Evolutionary conservation across 208 protist species (phyloP).

Genomic region (Crithidia mellificae): DNA sequence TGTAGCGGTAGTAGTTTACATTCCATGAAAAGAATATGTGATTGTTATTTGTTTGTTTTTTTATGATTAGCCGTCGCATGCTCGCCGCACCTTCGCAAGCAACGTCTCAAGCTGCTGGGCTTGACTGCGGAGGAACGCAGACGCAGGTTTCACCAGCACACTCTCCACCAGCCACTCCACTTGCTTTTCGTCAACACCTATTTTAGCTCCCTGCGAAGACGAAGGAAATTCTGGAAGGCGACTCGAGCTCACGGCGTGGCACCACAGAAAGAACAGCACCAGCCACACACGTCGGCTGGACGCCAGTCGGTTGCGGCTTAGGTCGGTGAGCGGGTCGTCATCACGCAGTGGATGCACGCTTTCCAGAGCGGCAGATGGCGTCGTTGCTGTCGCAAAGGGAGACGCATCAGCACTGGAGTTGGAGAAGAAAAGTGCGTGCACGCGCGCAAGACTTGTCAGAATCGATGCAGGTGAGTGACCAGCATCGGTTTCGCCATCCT

Average conservation of each 20-base stretch:
- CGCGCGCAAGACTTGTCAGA: not conserved
- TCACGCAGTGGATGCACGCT: conserved; percentile 13
- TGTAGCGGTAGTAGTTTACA: not conserved
- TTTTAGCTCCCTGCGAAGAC: not conserved
- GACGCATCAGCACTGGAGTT: not conserved
- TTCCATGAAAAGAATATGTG: too few relatives aligned
- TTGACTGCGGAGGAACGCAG: conserved; percentile 5
- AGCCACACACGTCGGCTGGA: conserved; percentile 43
- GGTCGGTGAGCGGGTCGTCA: conserved; percentile 11
- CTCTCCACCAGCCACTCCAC: not conserved
- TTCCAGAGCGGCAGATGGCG: conserved; percentile 2
- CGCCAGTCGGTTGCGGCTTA: conserved; percentile 26
- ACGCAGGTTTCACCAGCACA: not conserved
- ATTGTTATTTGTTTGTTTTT: too few relatives aligned
- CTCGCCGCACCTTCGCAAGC: not conserved
- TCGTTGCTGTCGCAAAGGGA: not conserved
- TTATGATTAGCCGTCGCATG: not conserved
- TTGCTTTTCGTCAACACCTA: not conserved
- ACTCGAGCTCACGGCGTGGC: conserved; percentile 21
- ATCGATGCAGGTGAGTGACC: not conserved
- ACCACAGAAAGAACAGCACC: conserved; percentile 52
- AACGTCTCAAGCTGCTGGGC: not conserved
- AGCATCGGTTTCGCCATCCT: not conserved
- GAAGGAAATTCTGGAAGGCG: not conserved
- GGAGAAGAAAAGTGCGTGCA: conserved; percentile 22